phyloP scores from a whole-genome alignment of 169 alveolate species.

The Cryptosporidium sp. region DNA sequence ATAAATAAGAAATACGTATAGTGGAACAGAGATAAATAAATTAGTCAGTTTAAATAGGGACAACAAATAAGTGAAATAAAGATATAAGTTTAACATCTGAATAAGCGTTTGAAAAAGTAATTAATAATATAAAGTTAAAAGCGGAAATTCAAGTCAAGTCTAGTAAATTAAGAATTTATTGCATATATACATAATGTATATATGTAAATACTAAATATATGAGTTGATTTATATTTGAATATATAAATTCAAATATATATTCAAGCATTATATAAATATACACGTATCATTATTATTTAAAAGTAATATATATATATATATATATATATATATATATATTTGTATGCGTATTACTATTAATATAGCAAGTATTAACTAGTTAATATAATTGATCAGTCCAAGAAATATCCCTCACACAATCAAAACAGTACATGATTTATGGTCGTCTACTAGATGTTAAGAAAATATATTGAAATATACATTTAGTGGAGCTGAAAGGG shows the following conservation, averaged over 20 bases:
- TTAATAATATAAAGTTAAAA: background rate
- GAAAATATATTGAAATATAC: slow-evolving; percentile 2
- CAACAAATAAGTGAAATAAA: background rate
- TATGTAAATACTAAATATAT: slow-evolving; percentile 6
- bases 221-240: slow-evolving; percentile 5
- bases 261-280: background rate
- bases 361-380: slow-evolving; percentile 22
- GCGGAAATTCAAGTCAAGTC: slow-evolving; percentile 22
- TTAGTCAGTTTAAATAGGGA: background rate
- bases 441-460: slow-evolving; percentile 48
- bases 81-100: background rate
- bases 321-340: slow-evolving; percentile 5
- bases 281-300: background rate
- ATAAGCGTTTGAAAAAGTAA: background rate
- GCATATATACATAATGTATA: slow-evolving; percentile 8
- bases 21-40: slow-evolving; percentile 34
- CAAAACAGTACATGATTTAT: slow-evolving; percentile 41
- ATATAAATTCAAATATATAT: background rate
- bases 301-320: background rate
- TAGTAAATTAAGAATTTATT: slow-evolving; percentile 3
- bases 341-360: slow-evolving; percentile 10
- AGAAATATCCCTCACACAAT: slow-evolving; percentile 46
- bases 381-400: background rate
- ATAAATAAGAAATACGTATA: slow-evolving; percentile 26
- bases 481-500: slow-evolving; percentile 17